Base-by-base conservation (phyloP, 2,329 filamentous ascomycete species). In the Uncinocarpus reesii region DNA sequence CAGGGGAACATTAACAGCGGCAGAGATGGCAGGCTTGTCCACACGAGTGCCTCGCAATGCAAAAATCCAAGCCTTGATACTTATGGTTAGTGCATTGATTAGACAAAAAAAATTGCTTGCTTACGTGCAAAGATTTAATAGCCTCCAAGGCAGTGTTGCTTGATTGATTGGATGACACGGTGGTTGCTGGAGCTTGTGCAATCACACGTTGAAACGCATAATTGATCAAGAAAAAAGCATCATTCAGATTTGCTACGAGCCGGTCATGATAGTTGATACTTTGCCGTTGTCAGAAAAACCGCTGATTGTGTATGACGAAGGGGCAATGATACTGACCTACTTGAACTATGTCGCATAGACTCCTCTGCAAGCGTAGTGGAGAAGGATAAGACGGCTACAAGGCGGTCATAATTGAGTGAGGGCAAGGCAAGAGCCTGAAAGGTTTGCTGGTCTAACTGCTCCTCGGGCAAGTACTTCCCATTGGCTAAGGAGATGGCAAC, bases 341-440 rank as follows among this genome's bases (percentile, higher is more conserved):
- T 38, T 11, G 37, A 29, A 20, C 40, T 6, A 38, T 56, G 42
- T 15, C 52, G 52, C 2, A 58, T 54, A n/a, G 63, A 60, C 43
- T 68, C 68, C 53, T 71, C 68, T 2, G 64, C 66, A 11, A 71
- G 53, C 6, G 63, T 64, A 23, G 63, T 62, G 15, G 64, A 66
- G 36, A 69, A 69, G 44, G 63, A 64, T 5, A 68, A 52, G 10
- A 70, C 48, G 7, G 64, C 61, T 29, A 60, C 55, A 11, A 65
- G 56, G 37, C 66, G 61, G 11, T 58, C 53, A 40, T 67, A 61
- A 24, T 58, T 61, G 43, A 71, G 55, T 1, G 60, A 60, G 28
- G 68, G 67, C 13, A 70, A 52, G 26, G 66, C 57, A 11, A 57
- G 55, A 34, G 49, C 53, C 31, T 58, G 53, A 35, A 68, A 60